phyloP scores from a whole-genome alignment of 441 rosid genomes.

The Erodium trifolium region DNA sequence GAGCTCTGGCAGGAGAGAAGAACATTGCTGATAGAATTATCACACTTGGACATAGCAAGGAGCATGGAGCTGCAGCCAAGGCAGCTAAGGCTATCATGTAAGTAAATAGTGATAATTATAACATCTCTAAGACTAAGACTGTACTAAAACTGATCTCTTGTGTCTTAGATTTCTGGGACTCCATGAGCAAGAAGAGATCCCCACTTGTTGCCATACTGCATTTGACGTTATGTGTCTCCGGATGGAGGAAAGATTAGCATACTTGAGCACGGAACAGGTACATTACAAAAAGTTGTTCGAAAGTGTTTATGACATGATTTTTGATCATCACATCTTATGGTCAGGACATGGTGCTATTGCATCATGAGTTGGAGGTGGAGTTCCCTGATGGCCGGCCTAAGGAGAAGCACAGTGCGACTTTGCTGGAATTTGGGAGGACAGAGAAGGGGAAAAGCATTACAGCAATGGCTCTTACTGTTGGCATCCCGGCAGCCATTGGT shows the following conservation, averaged over 20 bases:
- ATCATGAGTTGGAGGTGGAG: constrained; percentile 78
- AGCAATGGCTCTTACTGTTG: constrained; percentile 91
- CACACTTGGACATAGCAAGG: constrained; percentile 57
- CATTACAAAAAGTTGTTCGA: background rate
- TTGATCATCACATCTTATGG: constrained; percentile 5
- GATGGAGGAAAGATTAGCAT: constrained; percentile 82
- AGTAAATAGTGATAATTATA: constrained; percentile 15
- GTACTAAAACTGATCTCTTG: constrained; percentile 12
- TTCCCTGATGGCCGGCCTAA: constrained; percentile 41
- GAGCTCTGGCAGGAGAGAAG: constrained; percentile 31
- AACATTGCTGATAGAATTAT: constrained; percentile 46
- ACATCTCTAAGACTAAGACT: no score
- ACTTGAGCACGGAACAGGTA: constrained; percentile 73
- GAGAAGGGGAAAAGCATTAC: constrained; percentile 53
- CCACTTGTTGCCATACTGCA: constrained; percentile 45
- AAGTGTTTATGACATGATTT: no score
- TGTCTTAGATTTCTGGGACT: constrained; percentile 63
- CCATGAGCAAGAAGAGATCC: constrained; percentile 52
- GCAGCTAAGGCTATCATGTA: constrained; percentile 70
- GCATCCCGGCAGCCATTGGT: constrained; percentile 78
- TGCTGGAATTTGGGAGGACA: constrained; percentile 65
- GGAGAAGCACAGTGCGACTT: constrained; percentile 64
- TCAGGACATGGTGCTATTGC: constrained; percentile 95
- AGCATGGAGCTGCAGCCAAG: constrained; percentile 41
- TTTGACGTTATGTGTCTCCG: constrained; percentile 58